These are phyloP conservation scores for Cynara cardunculus DNA, from an alignment of 129 eudicot species.

Conservation along the genomic window DNA sequence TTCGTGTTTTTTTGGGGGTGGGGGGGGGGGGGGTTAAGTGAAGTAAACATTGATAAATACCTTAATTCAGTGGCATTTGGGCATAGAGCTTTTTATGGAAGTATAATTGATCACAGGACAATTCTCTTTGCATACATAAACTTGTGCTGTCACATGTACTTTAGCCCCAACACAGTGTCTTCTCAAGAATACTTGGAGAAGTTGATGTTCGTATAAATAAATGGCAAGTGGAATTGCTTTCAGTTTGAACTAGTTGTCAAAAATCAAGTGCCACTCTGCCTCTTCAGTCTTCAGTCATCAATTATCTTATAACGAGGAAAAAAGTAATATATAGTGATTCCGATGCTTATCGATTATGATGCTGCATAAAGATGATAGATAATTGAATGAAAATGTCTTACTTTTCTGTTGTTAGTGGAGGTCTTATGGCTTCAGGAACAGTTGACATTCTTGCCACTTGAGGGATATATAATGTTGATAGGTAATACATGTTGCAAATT, in stretches of 20 bases:
- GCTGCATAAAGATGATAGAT: slow-evolving; percentile 1
- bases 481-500: background rate
- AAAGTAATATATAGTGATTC: background rate
- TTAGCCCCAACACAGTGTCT: background rate
- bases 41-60: background rate
- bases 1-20: background rate
- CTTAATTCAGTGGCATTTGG: background rate
- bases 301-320: background rate
- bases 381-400: background rate
- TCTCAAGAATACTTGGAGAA: background rate
- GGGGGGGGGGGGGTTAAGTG: background rate
- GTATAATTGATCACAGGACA: background rate
- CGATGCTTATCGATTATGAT: background rate
- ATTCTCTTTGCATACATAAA: background rate
- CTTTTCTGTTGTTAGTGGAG: background rate
- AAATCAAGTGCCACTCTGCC: background rate
- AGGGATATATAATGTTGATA: background rate
- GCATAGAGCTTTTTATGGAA: background rate
- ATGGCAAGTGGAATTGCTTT: slow-evolving; percentile 2
- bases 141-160: background rate
- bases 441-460: background rate
- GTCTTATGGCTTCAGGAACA: background rate
- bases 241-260: background rate
- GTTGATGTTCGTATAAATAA: slow-evolving; percentile 2
- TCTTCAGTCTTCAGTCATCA: background rate